These are phyloP conservation scores for Scytalidium sp. DNA, from an alignment of 2,329 filamentous ascomycete species.

Conservation along the genomic window DNA sequence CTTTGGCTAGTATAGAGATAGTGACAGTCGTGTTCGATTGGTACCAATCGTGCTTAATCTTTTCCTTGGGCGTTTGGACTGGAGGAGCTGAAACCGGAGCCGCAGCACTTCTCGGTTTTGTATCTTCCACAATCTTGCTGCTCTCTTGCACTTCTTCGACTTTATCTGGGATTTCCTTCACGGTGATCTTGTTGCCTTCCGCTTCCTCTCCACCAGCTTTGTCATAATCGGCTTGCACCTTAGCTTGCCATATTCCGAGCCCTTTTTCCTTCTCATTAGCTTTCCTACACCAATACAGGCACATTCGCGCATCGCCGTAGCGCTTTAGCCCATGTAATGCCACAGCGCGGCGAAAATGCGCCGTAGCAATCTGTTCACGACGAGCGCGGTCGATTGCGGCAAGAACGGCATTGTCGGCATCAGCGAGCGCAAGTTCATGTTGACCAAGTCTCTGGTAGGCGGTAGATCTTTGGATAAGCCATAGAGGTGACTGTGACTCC, in stretches of 20 bases:
- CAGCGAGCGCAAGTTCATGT: constrained; percentile 62
- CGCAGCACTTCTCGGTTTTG: neutral
- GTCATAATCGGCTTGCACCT: constrained; percentile 49
- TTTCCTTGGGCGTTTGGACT: constrained; percentile 44
- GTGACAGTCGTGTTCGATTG: constrained; percentile 59
- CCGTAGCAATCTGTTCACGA: constrained; percentile 73
- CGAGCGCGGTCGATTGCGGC: constrained; percentile 65
- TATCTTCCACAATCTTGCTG: neutral
- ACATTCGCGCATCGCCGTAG: constrained; percentile 72
- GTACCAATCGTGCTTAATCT: constrained; percentile 69
- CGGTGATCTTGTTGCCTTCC: constrained; percentile 38
- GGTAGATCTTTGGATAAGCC: constrained; percentile 79
- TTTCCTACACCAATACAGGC: constrained; percentile 58
- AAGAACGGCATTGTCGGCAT: constrained; percentile 65
- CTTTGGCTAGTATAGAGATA: constrained; percentile 64
- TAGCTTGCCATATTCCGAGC: constrained; percentile 56
- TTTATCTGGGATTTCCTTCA: constrained; percentile 51
- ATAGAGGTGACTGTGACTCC: constrained; percentile 70
- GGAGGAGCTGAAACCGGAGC: constrained; percentile 6
- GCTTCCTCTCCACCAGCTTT: constrained; percentile 47
- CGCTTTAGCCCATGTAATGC: constrained; percentile 66
- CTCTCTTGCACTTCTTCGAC: constrained; percentile 29
- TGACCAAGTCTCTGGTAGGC: constrained; percentile 67
- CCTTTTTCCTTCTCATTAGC: constrained; percentile 49
- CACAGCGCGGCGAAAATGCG: constrained; percentile 77